Evolutionary conservation across 2,329 filamentous ascomycete species (phyloP).

Genomic region (Botrytis hyacinthi): DNA sequence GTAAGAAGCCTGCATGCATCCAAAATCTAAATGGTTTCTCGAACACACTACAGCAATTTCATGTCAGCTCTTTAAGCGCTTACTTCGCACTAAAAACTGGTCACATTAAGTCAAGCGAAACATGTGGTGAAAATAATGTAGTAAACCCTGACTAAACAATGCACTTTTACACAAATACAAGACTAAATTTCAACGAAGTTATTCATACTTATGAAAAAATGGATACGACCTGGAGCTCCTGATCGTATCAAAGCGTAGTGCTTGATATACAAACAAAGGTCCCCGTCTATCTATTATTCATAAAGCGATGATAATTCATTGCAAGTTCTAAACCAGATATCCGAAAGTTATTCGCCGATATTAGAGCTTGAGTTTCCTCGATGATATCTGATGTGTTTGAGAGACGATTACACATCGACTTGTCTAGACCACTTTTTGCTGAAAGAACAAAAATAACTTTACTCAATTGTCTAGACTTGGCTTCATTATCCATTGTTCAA

Average conservation of each 20-base stretch:
- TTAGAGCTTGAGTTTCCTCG: background rate
- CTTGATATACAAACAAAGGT: background rate
- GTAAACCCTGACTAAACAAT: background rate
- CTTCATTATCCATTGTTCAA: background rate
- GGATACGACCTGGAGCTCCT: background rate
- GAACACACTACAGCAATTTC: background rate
- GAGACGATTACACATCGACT: too few species aligned
- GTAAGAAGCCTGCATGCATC: background rate
- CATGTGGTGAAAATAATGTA: background rate
- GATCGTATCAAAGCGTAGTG: background rate
- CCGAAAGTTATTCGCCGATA: background rate
- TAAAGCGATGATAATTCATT: background rate
- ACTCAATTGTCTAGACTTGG: background rate
- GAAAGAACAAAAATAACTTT: background rate
- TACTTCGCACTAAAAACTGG: background rate
- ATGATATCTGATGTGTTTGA: too few species aligned
- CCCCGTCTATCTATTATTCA: background rate
- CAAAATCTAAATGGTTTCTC: background rate
- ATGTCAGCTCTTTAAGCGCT: background rate
- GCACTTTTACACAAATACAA: background rate
- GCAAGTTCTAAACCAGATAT: background rate
- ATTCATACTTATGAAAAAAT: background rate
- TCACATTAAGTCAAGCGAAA: background rate
- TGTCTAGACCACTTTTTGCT: too few species aligned
- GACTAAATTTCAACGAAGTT: background rate